Percentiles rank a stretch among this genome's conserved stretches.
These are phyloP conservation scores for Eucalyptus pauciflora DNA, from an alignment of 345 rosid species.

Conservation along the genomic window DNA sequence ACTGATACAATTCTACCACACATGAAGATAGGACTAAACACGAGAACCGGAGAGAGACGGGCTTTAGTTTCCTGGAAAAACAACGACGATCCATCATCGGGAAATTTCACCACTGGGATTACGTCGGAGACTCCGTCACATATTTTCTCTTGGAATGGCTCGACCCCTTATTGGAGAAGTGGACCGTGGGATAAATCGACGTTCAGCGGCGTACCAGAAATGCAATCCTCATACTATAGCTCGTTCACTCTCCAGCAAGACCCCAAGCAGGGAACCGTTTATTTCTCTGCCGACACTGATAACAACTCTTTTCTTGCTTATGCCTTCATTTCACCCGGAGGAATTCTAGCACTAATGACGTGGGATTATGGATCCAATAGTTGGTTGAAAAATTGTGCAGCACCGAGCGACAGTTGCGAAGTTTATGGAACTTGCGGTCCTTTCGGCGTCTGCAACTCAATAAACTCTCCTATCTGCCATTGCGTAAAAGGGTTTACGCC, in stretches of 20 bases:
- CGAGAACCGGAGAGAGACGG: neutral
- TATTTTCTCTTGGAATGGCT: neutral
- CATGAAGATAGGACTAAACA: conserved; percentile 21
- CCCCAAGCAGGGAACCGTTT: neutral
- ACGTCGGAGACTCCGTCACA: conserved; percentile 6
- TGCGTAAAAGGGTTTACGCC: conserved; percentile 23
- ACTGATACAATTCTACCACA: conserved; percentile 19
- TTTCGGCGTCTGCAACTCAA: conserved; percentile 4
- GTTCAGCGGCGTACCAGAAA: neutral
- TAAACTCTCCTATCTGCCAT: neutral
- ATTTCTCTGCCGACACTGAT: neutral
- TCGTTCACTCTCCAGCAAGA: neutral
- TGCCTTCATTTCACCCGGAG: conserved; percentile 4
- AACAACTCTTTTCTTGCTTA: conserved; percentile 1
- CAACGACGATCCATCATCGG: conserved; percentile 10
- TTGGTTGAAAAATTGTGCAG: neutral
- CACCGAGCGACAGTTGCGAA: conserved; percentile 2
- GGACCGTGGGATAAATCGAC: neutral
- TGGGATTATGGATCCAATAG: neutral
- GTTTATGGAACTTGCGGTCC: conserved; percentile 10
- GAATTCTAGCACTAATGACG: neutral
- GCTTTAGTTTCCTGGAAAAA: conserved; percentile 14
- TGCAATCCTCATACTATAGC: neutral
- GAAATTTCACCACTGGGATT: neutral
- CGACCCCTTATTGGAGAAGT: neutral